Conservation (phyloP, 371 early-diverging fungal genomes). For the Mucor velutinosus region DNA sequence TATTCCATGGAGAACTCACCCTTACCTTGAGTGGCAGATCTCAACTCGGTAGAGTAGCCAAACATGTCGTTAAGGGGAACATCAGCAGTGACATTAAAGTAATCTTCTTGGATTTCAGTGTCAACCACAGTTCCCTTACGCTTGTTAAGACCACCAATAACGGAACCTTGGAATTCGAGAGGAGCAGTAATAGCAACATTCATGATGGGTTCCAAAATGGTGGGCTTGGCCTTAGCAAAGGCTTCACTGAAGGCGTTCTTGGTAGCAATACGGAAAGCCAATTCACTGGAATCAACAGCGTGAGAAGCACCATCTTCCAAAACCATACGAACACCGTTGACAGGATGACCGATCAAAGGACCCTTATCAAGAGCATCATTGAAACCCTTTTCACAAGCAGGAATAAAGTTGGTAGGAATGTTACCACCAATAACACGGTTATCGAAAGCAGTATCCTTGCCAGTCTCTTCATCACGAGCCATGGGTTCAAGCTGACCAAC, state of each 20-base stretch:
- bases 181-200: conserved; percentile 91
- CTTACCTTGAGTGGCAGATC: conserved; percentile 95
- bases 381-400: conserved; percentile 97
- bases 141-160: conserved; percentile 93
- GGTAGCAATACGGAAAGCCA: conserved; percentile 95
- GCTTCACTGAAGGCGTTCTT: conserved; percentile 90
- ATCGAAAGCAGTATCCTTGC: conserved; percentile 60
- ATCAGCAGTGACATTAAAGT: conserved; percentile 82
- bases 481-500: conserved; percentile 92
- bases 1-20: conserved; percentile 99
- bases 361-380: conserved; percentile 92
- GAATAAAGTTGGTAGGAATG: conserved; percentile 93
- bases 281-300: conserved; percentile 94
- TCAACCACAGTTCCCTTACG: conserved; percentile 95
- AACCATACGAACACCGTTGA: conserved; percentile 89
- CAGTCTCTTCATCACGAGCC: conserved; percentile 55
- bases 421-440: conserved; percentile 92
- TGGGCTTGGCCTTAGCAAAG: conserved; percentile 77
- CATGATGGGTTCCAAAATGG: conserved; percentile 97
- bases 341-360: conserved; percentile 88
- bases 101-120: conserved; percentile 93
- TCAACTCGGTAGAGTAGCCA: conserved; percentile 95
- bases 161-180: conserved; percentile 92
- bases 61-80: conserved; percentile 97
- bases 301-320: conserved; percentile 95